Evolutionary conservation across 257 asterid genomes (phyloP), one percentile per base, ranked within the genome.

Genomic region (Jacaranda copaia): DNA sequence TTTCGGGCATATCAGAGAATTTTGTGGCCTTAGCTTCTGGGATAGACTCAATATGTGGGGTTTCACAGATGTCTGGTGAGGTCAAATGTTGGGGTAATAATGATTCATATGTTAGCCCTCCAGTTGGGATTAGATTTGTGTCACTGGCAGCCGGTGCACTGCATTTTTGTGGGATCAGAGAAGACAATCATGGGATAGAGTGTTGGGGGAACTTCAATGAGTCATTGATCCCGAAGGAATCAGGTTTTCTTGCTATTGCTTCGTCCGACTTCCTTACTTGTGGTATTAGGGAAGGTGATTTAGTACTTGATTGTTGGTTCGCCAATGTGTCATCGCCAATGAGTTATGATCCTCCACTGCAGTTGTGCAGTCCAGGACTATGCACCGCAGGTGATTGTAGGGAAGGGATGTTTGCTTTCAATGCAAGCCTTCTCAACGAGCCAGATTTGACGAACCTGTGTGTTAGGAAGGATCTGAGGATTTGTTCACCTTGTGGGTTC

Each of bases 241-340:
- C 97, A 2, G 99, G 99, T 25, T 95, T 95, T 72, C 93, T 93
- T 3, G 88, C 97, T 0, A 87, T 95, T 40, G 96, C 97, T 65
- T 87, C 99, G 0, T 88, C 99, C 3, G 84, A 91, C 61, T 81
- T 63, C 56, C 84, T 95, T 5, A 91, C 90, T 3, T 95, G 99
- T 70, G 98, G 97, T 2, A 88, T 93, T 35, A 81, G 99, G 71
- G 99, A 95, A 79, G 76, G 87, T 48, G 99, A 95, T 85, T 83
- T 96, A 8, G 98, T 93, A 4, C 96, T 96, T 66, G 97, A 89
- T 79, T 96, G 99, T 72, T 96, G 97, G 97, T 93, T 85, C 49
- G 71, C 94, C 0, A 82, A 85, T 61, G 75, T 83, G 3, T 78
- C 86, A 0, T 81, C 88, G 0, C 79, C 84, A 7, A 70, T 68